Evolutionary conservation across 2,329 filamentous ascomycete species (phyloP).

Genomic region (Alternaria viburni): DNA sequence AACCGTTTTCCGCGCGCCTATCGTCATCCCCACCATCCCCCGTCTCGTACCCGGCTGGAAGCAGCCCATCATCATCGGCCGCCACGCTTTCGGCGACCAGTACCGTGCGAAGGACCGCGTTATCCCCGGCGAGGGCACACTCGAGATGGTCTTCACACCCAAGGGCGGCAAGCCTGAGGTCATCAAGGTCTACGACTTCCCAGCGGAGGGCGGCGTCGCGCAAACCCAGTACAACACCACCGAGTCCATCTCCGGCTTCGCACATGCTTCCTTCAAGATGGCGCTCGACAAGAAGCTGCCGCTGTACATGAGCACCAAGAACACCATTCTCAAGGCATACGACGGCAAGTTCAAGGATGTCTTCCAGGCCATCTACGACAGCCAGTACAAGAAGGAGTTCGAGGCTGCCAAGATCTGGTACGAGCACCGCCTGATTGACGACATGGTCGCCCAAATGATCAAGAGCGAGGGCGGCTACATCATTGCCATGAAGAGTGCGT

Average conservation of each 20-base stretch:
- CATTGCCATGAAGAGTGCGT: slow-evolving; percentile 93
- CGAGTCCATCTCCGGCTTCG: slow-evolving; percentile 93
- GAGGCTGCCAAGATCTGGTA: slow-evolving; percentile 97
- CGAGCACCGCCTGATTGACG: slow-evolving; percentile 98
- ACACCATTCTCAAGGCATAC: slow-evolving; percentile 99
- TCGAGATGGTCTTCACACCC: slow-evolving; percentile 95
- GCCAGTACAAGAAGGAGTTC: slow-evolving; percentile 83
- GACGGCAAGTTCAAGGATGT: slow-evolving; percentile 99
- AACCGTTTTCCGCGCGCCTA: slow-evolving; percentile 98
- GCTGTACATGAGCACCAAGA: slow-evolving; percentile 99
- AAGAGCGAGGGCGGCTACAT: slow-evolving; percentile 97
- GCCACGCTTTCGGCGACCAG: slow-evolving; percentile 98
- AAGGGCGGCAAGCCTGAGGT: slow-evolving; percentile 78
- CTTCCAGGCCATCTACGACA: slow-evolving; percentile 96
- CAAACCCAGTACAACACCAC: slow-evolving; percentile 99
- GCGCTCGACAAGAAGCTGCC: slow-evolving; percentile 85
- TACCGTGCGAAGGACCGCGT: slow-evolving; percentile 96
- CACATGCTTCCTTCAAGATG: slow-evolving; percentile 95
- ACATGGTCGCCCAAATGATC: slow-evolving; percentile 99
- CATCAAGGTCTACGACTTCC: slow-evolving; percentile 91
- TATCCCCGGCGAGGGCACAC: slow-evolving; percentile 80
- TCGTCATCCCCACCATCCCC: slow-evolving; percentile 92
- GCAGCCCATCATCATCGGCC: slow-evolving; percentile 98
- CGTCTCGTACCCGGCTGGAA: slow-evolving; percentile 96
- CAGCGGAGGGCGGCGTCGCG: slow-evolving; percentile 82